Evolutionary conservation across 2,329 filamentous ascomycete genomes (phyloP).

Genomic region (Cercospora sp.): DNA sequence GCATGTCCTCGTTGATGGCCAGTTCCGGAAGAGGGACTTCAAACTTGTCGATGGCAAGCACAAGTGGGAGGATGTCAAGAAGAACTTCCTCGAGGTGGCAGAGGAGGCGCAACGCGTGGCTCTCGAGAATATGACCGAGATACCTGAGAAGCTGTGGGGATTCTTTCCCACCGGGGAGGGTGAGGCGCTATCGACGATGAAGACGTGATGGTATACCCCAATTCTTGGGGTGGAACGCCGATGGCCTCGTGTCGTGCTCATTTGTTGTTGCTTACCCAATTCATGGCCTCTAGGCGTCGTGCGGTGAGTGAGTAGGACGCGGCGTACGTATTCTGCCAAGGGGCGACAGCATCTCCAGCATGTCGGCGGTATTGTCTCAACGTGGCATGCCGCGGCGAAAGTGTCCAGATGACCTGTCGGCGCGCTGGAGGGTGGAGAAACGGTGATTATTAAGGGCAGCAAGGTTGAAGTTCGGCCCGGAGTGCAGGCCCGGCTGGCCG

Average conservation of each 20-base stretch:
- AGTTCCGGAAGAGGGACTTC: conserved; percentile 51
- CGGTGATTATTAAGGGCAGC: neutral
- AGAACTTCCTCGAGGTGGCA: conserved; percentile 20
- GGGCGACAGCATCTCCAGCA: neutral
- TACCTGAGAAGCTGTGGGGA: conserved; percentile 23
- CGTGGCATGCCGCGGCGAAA: neutral
- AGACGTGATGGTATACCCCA: neutral
- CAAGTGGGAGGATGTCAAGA: conserved; percentile 15
- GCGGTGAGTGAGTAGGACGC: neutral
- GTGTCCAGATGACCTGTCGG: neutral
- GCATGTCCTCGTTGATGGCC: conserved; percentile 54
- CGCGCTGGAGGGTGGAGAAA: neutral
- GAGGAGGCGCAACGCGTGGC: conserved; percentile 13
- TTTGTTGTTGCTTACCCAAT: neutral
- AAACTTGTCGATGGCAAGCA: conserved; percentile 20
- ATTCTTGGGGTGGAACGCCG: neutral
- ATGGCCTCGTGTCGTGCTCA: neutral
- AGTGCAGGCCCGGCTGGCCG: neutral
- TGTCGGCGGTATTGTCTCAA: neutral
- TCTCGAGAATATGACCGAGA: neutral
- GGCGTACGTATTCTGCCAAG: neutral
- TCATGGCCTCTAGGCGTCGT: neutral
- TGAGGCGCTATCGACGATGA: conserved; percentile 33
- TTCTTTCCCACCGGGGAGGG: conserved; percentile 12
- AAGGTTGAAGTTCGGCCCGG: conserved; percentile 6